Evolutionary conservation across 495 filamentous ascomycete species (phyloP), one percentile per base, ranked within the genome.

Genomic region (Cenococcum geophilum): DNA sequence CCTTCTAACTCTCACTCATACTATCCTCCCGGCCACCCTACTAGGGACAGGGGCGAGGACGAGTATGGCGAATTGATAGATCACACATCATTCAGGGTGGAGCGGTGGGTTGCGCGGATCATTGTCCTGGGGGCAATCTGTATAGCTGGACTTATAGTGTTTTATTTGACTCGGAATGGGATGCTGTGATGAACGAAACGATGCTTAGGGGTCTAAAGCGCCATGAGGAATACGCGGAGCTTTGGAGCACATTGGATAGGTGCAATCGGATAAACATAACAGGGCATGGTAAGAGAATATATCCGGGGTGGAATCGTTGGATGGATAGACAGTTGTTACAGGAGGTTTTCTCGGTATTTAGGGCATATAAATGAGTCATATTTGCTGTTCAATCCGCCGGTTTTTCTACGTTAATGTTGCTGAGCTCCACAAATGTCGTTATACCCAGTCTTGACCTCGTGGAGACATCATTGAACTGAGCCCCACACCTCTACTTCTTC

Each of bases 21-120:
- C 53, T 37, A 56, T 56, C n/a, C 36, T 34, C 25, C 53, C 25
- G 8, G 20, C 12, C 53, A 56, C 32, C 25, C 25, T 16, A 6
- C 16, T 14, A 14, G 11, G 36, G 18, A 37, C 5, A 25, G 18
- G 10, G 53, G 35, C 25, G 14, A 52, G 12, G 40, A 37, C 27
- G 20, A 10, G 6, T 16, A 62, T 14, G 59, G 56, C 20, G 64
- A 66, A 59, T 32, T 18, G 23, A 22, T 47, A 20, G 64, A 62
- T 54, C 53, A 63, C 51, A 47, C 60, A 11, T 21, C 59, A 20
- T 63, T 60, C 36, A 36, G n/a, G 32, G 57, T 67, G 20, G 64
- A 67, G 60, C 25, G 51, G n/a, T 45, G 59, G 8, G 57, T 67
- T 8, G 60, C 60, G 16, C 51, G 18, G 32, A 9, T 67, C 1